These are phyloP conservation scores for Emericellopsis terricola DNA, from an alignment of 495 filamentous ascomycete species.

Conservation along the genomic window DNA sequence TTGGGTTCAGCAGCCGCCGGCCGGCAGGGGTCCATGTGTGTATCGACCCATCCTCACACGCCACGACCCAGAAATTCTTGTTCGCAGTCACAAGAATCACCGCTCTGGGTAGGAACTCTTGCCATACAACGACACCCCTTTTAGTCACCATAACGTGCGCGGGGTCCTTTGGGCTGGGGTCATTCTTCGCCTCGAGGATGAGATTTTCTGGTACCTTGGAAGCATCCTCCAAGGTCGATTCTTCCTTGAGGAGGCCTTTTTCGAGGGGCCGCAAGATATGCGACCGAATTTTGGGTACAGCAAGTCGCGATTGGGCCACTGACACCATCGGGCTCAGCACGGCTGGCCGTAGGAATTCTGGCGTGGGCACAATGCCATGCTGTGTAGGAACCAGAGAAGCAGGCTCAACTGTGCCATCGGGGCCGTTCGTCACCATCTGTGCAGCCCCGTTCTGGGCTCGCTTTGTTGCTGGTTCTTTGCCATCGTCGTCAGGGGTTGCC, in stretches of 20 bases:
- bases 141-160: constrained; percentile 64
- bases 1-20: constrained; percentile 60
- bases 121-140: constrained; percentile 76
- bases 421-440: constrained; percentile 43
- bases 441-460: constrained; percentile 10
- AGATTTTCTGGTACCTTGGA: constrained; percentile 39
- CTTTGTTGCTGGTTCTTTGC: constrained; percentile 43
- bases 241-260: constrained; percentile 22
- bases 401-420: constrained; percentile 51
- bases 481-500: constrained; percentile 43
- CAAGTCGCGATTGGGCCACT: constrained; percentile 72
- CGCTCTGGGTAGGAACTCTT: constrained; percentile 73
- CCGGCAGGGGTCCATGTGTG: constrained; percentile 94
- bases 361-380: constrained; percentile 51
- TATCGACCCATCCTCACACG: constrained; percentile 84
- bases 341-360: constrained; percentile 76
- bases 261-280: constrained; percentile 56
- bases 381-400: constrained; percentile 33
- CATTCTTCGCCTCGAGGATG: constrained; percentile 30
- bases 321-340: constrained; percentile 62
- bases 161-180: constrained; percentile 53
- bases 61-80: constrained; percentile 75
- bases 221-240: constrained; percentile 35
- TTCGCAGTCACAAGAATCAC: constrained; percentile 81
- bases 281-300: constrained; percentile 71